Base-by-base conservation (phyloP, 495 filamentous ascomycete genomes). In the Gamarada debralockiae region DNA sequence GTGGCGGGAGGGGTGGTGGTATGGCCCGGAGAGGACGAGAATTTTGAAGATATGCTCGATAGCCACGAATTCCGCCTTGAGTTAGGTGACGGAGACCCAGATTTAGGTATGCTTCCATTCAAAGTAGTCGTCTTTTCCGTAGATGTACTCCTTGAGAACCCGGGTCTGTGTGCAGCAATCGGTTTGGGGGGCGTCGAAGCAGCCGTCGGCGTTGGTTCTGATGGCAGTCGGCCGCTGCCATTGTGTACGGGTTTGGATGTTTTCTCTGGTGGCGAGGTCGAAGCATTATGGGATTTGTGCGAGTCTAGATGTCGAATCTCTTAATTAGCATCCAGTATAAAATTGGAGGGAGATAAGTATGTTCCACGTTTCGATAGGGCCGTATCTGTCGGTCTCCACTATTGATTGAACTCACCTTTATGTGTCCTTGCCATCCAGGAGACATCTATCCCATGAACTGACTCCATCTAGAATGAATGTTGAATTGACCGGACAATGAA, bases 21-120 rank as follows among this genome's bases (percentile, higher is more conserved):
- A 70, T 45, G 67, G 41, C 18, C 65, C 47, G 70, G 70, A 31
- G 73, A 70, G 10, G 79, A 80, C 7, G 89, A 90, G 70, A 98
- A 96, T 63, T 93, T 97, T 52, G 90, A 95, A 56, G 90, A 95
- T 47, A 97, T 76, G 56, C 80, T 95, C 25, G 87, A 89, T 52
- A 98, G 87, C 92, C 92, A 98, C 18, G 91, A 95, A 36, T 81
- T 85, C 52, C 85, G 75, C 50, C 90, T 74, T 47, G 76, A 71
- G 0, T 70, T 64, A 1, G 68, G 65, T 9, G 57, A 59, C 5
- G 65, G 55, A 0, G 59, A 42, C 27, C 45, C 55, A 29, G 59
- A 41, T 50, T 74, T 79, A 2, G 74, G 62, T 2, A 67, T 56
- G 21, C 45, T 55, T 47, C 56, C 60, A 50, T 63, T 60, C 37